Conservation (phyloP, 2,329 filamentous ascomycete genomes). For the Eurotiales sp. region DNA sequence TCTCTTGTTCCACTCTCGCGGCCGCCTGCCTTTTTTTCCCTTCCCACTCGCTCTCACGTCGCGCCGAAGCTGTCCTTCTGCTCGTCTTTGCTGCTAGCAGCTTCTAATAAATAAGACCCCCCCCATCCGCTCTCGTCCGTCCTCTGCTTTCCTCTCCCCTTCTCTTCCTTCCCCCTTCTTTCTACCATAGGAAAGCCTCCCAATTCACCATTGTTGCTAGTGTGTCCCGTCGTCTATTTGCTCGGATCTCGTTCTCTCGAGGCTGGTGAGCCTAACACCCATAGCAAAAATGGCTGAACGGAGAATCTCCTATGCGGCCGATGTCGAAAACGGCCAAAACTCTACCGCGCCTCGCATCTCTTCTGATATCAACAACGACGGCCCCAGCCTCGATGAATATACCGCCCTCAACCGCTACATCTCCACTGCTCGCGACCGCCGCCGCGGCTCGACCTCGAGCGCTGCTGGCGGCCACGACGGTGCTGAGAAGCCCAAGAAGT, state of each 20-base stretch:
- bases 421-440: conserved; percentile 57
- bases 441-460: conserved; percentile 42
- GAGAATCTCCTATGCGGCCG: conserved; percentile 43
- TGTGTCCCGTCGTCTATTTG: conserved; percentile 25
- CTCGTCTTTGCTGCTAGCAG: not conserved
- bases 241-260: conserved; percentile 24
- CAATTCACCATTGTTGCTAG: conserved; percentile 34
- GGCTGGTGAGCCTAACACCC: conserved; percentile 35
- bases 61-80: conserved; percentile 1
- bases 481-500: conserved; percentile 46
- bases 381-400: conserved; percentile 51
- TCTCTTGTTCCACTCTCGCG: no score
- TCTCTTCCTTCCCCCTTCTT: conserved; percentile 12
- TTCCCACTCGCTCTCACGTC: conserved; percentile 9
- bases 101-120: conserved; percentile 15
- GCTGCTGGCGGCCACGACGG: conserved; percentile 37
- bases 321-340: conserved; percentile 41
- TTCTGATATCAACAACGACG: conserved; percentile 25
- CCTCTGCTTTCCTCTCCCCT: conserved; percentile 19
- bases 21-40: no score
- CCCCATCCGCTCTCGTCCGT: conserved; percentile 5
- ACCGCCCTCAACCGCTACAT: conserved; percentile 61
- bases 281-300: conserved; percentile 42
- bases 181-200: conserved; percentile 34
- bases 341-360: conserved; percentile 22